Conservation (phyloP, 441 rosid species). For the Gossypium davidsonii region DNA sequence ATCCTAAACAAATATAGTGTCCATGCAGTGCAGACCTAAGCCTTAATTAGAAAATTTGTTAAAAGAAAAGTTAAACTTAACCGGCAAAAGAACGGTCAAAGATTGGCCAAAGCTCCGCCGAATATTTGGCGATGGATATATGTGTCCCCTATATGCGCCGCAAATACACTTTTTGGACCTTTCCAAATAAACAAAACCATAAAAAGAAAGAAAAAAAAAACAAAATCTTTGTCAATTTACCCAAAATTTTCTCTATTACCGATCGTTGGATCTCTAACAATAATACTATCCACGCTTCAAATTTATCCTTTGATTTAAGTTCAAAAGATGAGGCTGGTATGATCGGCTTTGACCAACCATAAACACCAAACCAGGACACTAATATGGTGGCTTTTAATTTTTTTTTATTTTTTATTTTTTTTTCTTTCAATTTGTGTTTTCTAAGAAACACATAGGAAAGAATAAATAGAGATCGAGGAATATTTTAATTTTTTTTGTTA, state of each 20-base stretch:
- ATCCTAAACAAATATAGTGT: too few species aligned
- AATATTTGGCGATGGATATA: slow-evolving; percentile 24
- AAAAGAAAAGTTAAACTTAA: not conserved
- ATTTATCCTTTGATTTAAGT: slow-evolving; percentile 33
- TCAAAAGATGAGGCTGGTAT: slow-evolving; percentile 29
- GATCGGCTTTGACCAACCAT: slow-evolving; percentile 46
- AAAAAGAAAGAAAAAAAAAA: not conserved
- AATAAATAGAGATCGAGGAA: not conserved
- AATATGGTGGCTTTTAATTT: slow-evolving; percentile 11
- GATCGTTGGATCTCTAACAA: slow-evolving; percentile 31
- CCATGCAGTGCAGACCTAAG: too few species aligned
- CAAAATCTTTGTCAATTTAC: not conserved
- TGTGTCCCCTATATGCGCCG: slow-evolving; percentile 15
- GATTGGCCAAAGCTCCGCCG: slow-evolving; percentile 18
- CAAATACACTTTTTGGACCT: not conserved
- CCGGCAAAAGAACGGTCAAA: slow-evolving; percentile 9
- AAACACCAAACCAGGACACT: slow-evolving; percentile 14
- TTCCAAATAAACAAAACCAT: not conserved
- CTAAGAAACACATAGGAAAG: slow-evolving; percentile 6
- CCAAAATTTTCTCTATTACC: not conserved
- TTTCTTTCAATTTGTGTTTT: not conserved
- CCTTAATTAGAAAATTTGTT: too few species aligned
- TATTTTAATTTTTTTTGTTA: not conserved
- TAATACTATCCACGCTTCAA: slow-evolving; percentile 18
- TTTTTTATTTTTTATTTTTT: not conserved